Base-by-base conservation (phyloP, 345 rosid species). In the Aquilaria yunnanensis region DNA sequence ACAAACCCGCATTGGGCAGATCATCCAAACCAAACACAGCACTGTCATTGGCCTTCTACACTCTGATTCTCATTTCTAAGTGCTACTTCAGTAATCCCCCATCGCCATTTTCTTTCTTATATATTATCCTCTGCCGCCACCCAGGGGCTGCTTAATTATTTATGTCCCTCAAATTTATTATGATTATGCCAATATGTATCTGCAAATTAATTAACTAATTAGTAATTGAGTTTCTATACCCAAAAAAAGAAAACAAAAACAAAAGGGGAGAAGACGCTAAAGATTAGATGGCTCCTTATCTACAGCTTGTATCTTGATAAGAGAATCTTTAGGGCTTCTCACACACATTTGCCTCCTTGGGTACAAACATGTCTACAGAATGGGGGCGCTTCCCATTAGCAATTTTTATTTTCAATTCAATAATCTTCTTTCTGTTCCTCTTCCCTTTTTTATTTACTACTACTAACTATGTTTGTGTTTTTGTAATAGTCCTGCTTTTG, bases 291-390 rank as follows among this genome's bases (percentile, higher is more conserved):
- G 30, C 29, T 16, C 23, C 55, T 52, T 52, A 52, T 52, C 7
- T 37, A 8, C 41, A 8, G 43, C 43, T 37, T 37, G 43, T 59
- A 37, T 43, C 43, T 57, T 50, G 12, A 57, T 16, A 43, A 54
- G 70, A 61, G 85, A 82, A 81, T 82, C 86, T 79, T 68, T 72
- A 31, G 81, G 70, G 58, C 52, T 70, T 74, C 64, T 52, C 76
- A 75, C 78, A 63, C 56, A 13, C 14, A 14, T 43, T 60, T 78
- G 83, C 79, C 51, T 56, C 82, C 83, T 80, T 61, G 34, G 59
- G 31, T 49, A 56, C 76, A 55, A 69, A 68, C 83, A 85, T 85
- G 83, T 74, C 83, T 56, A 63, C 63, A 76, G 62, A 80, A 68
- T 63, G 73, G 77, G 77, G 69, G 74, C 41, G 77, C 72, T 58